These are phyloP conservation scores for Fusarium concolor DNA, from an alignment of 2,329 filamentous ascomycete species.

Conservation along the genomic window DNA sequence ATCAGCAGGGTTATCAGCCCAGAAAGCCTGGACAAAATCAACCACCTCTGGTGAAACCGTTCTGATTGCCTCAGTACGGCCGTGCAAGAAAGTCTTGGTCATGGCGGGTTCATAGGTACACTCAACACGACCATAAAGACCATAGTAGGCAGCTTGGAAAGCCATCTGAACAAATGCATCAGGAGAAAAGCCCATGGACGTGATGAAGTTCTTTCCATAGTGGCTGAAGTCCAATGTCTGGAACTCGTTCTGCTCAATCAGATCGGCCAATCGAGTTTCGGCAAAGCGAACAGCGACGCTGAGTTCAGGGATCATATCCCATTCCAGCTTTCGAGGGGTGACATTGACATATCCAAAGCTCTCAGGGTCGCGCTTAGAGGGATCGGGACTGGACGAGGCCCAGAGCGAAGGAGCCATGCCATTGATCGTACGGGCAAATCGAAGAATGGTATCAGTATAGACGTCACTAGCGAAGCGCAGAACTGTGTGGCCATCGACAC, in stretches of 20 bases:
- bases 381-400: conserved; percentile 91
- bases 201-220: conserved; percentile 98
- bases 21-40: conserved; percentile 93
- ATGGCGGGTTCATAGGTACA: conserved; percentile 98
- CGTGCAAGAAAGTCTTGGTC: conserved; percentile 95
- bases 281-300: conserved; percentile 93
- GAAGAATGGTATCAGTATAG: conserved; percentile 96
- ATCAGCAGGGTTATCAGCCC: conserved; percentile 86
- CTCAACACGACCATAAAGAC: conserved; percentile 91
- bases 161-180: conserved; percentile 99
- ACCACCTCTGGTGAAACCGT: conserved; percentile 85
- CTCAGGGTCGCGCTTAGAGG: conserved; percentile 88
- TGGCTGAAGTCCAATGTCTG: conserved; percentile 87
- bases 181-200: conserved; percentile 94
- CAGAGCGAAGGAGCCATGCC: conserved; percentile 91
- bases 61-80: conserved; percentile 92
- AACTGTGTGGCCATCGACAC: conserved; percentile 97
- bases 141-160: conserved; percentile 98
- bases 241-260: conserved; percentile 97
- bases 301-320: conserved; percentile 95
- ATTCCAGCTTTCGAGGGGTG: conserved; percentile 94
- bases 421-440: conserved; percentile 95
- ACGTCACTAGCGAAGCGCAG: conserved; percentile 95
- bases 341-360: conserved; percentile 95
- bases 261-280: conserved; percentile 90